phyloP scores from a whole-genome alignment of 805 yeast genomes.

The Kluyveromyces wickerhamii region DNA sequence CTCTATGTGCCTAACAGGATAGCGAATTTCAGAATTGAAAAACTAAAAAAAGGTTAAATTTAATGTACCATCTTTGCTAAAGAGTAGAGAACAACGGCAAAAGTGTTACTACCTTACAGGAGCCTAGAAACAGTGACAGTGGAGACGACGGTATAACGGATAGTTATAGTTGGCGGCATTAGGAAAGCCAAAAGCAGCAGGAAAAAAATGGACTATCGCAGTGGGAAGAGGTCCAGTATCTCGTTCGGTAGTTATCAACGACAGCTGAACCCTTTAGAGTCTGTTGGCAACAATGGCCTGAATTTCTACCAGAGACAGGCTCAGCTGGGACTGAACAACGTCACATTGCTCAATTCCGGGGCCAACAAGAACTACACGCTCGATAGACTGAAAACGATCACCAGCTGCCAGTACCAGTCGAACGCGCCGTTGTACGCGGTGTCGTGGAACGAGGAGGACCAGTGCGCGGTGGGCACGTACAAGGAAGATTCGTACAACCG shows the following conservation, averaged over 20 bases:
- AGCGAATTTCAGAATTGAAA: no score
- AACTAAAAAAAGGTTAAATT: no score
- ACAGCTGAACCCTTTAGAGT: constrained; percentile 6
- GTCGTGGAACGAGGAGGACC: constrained; percentile 29
- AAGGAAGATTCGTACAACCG: constrained; percentile 70
- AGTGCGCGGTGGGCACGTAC: constrained; percentile 40
- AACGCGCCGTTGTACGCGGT: constrained; percentile 25
- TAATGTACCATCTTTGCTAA: no score
- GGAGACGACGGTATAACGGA: no score
- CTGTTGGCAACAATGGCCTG: constrained; percentile 2
- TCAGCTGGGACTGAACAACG: constrained; percentile 1
- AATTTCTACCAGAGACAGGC: constrained; percentile 2
- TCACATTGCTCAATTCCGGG: background rate
- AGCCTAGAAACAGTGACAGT: no score
- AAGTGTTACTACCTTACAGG: no score
- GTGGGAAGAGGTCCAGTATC: constrained; percentile 26
- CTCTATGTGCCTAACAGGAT: no score
- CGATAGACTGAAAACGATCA: constrained; percentile 5
- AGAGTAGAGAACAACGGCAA: no score
- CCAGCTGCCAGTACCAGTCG: constrained; percentile 24
- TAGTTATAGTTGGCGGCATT: no score
- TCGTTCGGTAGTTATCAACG: constrained; percentile 23
- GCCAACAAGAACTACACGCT: background rate
- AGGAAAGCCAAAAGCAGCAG: no score
- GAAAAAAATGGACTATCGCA: constrained; percentile 12